Evolutionary conservation across 2,329 filamentous ascomycete species (phyloP).

Genomic region (Talaromyces pinophilus): DNA sequence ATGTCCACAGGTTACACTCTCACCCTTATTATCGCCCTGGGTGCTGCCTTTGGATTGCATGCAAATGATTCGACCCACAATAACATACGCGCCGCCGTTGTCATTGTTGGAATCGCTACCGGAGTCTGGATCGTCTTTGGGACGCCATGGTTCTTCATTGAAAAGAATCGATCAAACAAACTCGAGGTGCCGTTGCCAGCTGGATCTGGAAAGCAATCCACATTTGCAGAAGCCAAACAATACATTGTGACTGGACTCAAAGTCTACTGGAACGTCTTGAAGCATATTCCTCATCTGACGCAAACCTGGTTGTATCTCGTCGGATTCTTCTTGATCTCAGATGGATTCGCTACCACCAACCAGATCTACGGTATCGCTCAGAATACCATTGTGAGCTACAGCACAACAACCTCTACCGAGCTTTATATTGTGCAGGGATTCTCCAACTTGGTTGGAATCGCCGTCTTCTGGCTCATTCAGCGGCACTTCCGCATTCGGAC

Average conservation of each 20-base stretch:
- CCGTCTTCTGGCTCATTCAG: conserved; percentile 7
- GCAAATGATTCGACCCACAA: conserved; percentile 2
- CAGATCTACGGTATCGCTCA: conserved; percentile 4
- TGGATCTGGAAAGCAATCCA: not conserved
- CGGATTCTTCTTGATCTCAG: conserved; percentile 6
- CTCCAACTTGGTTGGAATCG: conserved; percentile 5
- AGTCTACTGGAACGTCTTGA: not conserved
- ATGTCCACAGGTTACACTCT: conserved; percentile 7
- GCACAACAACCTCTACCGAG: conserved; percentile 8
- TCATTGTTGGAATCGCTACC: conserved; percentile 9
- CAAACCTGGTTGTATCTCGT: not conserved
- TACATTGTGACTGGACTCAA: not conserved
- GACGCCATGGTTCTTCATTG: conserved; percentile 11
- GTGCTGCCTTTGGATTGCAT: not conserved
- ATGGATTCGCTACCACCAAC: conserved; percentile 7
- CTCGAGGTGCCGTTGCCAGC: not conserved
- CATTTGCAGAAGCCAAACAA: not conserved
- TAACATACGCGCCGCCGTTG: conserved; percentile 7
- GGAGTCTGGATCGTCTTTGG: conserved; percentile 7
- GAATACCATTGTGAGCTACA: conserved; percentile 12
- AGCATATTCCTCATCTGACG: not conserved
- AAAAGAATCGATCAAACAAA: conserved; percentile 13
- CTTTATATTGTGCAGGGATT: conserved; percentile 6
- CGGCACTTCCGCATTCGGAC: conserved; percentile 9
- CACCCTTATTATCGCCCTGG: conserved; percentile 10